phyloP scores from a whole-genome alignment of 2,329 filamentous ascomycete genomes.

The Phaeosphaeriaceae sp. region DNA sequence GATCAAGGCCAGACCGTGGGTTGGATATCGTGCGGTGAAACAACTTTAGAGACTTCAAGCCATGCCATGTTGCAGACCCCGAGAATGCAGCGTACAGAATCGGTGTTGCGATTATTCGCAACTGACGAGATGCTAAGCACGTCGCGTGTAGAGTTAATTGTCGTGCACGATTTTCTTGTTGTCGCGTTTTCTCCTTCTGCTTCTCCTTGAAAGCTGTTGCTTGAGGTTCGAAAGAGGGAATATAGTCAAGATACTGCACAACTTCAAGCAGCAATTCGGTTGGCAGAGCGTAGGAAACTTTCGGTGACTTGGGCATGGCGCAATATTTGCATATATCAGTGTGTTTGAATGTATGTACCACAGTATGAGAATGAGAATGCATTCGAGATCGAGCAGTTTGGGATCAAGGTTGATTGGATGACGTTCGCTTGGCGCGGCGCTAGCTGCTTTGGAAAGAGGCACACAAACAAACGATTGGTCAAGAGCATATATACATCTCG shows the following conservation, averaged over 20 bases:
- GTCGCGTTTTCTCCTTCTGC: slow-evolving; percentile 21
- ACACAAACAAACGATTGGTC: too few species aligned
- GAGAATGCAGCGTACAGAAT: slow-evolving; percentile 31
- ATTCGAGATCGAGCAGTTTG: too few species aligned
- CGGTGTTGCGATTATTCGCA: slow-evolving; percentile 27
- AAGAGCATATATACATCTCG: neutral
- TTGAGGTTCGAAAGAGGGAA: slow-evolving; percentile 31
- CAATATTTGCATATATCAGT: neutral
- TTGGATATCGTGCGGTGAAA: slow-evolving; percentile 24
- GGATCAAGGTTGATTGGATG: too few species aligned
- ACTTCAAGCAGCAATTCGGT: slow-evolving; percentile 33
- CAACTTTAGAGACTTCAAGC: slow-evolving; percentile 16
- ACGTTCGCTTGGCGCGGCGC: too few species aligned
- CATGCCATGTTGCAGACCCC: slow-evolving; percentile 21
- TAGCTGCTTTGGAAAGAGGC: neutral
- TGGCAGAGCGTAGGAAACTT: slow-evolving; percentile 17
- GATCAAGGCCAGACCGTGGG: neutral
- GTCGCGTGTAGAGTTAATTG: slow-evolving; percentile 24
- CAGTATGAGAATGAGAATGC: too few species aligned
- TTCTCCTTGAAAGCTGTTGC: slow-evolving; percentile 25
- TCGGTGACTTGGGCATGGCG: neutral
- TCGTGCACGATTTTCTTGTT: slow-evolving; percentile 29
- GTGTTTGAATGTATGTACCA: too few species aligned
- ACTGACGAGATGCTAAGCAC: slow-evolving; percentile 21
- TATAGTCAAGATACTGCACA: slow-evolving; percentile 13